Evolutionary conservation across 352 stramenopile species (phyloP), one percentile per base, ranked within the genome.

Genomic region (Stramenopiles sp.): DNA sequence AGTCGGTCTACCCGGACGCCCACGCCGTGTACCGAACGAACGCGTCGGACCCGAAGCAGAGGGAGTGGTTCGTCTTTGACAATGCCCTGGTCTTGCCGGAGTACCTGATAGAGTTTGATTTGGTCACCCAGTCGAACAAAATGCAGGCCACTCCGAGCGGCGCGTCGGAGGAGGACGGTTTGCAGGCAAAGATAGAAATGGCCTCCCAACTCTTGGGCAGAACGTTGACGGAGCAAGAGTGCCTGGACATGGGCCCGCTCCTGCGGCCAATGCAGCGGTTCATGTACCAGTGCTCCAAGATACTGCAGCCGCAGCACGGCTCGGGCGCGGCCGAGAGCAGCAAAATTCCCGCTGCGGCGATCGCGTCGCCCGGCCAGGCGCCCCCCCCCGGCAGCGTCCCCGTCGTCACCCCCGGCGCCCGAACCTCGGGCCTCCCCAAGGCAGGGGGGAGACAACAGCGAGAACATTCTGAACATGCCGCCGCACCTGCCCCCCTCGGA

Each of bases 61-160:
- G 84, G 2, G 74, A 86, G 30, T 92, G 89, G 71, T 89, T 87
- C 63, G 69, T 91, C 49, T 87, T 92, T 71, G 87, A 93, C 80
- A 85, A 84, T 33, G 81, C 82, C 0, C 75, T 92, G 3, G 78
- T 91, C 32, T 78, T 93, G 4, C 87, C 87, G 0, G 87, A 92
- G 77, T 93, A 92, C 73, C 78, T 93, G 30, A 84, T 93, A 30
- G 84, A 91, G 73, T 92, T 88, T 73, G 78, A 91, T 34, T 93
- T 90, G 35, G 35, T 71, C 35, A 71, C 53, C 4, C 53, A 71
- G 35, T 31, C 53, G 12, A 71, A 31, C 1, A 2, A 33, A 2
- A 2, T 6, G 35, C 31, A 71, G 35, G 53, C 33, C 4, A 33
- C 33, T 35, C 31, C 12, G 25, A 18, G 12, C 12, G 25, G 12